These are phyloP conservation scores for Eucalyptus albens DNA, from an alignment of 345 rosid genomes.

Conservation along the genomic window DNA sequence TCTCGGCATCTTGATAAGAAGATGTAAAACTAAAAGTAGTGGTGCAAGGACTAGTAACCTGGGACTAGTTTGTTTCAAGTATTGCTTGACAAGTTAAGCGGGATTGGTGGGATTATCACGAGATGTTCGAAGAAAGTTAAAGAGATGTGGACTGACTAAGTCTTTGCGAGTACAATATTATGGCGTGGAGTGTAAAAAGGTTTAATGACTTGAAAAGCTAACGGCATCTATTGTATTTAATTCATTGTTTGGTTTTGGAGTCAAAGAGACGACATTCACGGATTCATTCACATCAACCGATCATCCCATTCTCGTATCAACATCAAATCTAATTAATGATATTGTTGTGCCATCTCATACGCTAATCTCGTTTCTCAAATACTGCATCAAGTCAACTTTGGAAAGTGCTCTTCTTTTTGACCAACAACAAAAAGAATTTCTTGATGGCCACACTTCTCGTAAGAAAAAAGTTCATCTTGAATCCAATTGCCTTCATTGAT, in stretches of 20 bases:
- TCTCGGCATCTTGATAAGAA: neutral
- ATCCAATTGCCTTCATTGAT: neutral
- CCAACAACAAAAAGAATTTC: neutral
- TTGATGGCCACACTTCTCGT: too few species aligned
- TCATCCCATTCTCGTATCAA: neutral
- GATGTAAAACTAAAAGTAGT: neutral
- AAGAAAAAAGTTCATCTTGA: neutral
- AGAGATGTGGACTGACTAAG: rapidly evolving
- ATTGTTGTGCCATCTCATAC: neutral
- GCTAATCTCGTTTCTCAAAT: neutral
- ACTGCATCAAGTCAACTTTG: neutral
- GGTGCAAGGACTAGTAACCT: rapidly evolving
- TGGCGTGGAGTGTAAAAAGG: rapidly evolving
- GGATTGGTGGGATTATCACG: rapidly evolving
- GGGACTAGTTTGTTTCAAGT: neutral
- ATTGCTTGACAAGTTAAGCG: neutral
- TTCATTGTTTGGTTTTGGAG: neutral
- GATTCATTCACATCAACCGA: neutral
- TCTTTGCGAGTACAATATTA: neutral
- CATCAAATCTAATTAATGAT: neutral
- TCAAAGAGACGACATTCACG: neutral
- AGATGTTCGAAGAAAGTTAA: neutral
- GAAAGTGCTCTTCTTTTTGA: rapidly evolving
- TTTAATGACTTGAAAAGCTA: neutral
- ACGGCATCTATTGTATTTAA: neutral